Evolutionary conservation across 2,329 filamentous ascomycete species (phyloP).

Genomic region (Pseudocercospora musae): DNA sequence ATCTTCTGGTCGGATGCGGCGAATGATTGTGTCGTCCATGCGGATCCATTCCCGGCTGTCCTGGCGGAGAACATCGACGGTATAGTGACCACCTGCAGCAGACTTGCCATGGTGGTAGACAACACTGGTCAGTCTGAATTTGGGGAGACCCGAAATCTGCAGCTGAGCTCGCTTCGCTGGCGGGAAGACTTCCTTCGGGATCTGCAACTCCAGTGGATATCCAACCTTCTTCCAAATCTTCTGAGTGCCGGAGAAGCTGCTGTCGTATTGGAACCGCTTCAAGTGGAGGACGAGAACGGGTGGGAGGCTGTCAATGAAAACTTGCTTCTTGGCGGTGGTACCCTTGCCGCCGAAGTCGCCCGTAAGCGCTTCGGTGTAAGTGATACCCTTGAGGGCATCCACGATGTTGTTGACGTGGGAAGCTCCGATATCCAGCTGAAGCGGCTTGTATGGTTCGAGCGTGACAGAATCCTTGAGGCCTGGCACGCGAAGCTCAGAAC

Average conservation of each 20-base stretch:
- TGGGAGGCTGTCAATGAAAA: slow-evolving; percentile 87
- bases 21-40: slow-evolving; percentile 88
- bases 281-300: slow-evolving; percentile 91
- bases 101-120: slow-evolving; percentile 98
- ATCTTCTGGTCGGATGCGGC: slow-evolving; percentile 79
- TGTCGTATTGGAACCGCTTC: slow-evolving; percentile 96
- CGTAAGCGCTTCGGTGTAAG: slow-evolving; percentile 77
- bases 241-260: slow-evolving; percentile 71
- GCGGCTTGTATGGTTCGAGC: slow-evolving; percentile 85
- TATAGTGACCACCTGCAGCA: slow-evolving; percentile 93
- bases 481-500: slow-evolving; percentile 83
- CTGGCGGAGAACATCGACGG: slow-evolving; percentile 91
- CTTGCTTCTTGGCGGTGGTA: slow-evolving; percentile 78
- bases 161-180: slow-evolving; percentile 67
- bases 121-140: slow-evolving; percentile 81
- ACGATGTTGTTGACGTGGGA: slow-evolving; percentile 84
- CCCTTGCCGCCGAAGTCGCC: slow-evolving; percentile 80
- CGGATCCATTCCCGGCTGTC: slow-evolving; percentile 96
- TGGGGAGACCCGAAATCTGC: slow-evolving; percentile 55
- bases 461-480: slow-evolving; percentile 89
- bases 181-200: slow-evolving; percentile 85
- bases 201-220: slow-evolving; percentile 90
- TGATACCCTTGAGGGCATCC: slow-evolving; percentile 82
- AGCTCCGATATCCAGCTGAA: slow-evolving; percentile 91
- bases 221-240: slow-evolving; percentile 99